These are phyloP conservation scores for Amanita subjunquillea DNA, from an alignment of 768 basidiomycete species.

Conservation along the genomic window DNA sequence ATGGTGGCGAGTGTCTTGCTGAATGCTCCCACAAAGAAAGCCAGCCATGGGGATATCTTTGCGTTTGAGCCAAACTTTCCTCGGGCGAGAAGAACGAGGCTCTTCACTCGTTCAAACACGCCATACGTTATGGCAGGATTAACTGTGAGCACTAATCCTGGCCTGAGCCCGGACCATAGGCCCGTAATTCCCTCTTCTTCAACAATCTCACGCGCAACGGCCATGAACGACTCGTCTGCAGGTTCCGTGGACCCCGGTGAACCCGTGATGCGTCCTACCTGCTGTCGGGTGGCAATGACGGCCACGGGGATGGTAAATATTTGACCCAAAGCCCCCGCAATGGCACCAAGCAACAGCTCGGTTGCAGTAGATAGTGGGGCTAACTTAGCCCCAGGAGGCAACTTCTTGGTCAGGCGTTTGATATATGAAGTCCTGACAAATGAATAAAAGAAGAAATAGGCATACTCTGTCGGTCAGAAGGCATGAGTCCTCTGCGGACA, in stretches of 20 bases:
- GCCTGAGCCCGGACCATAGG: conserved; percentile 89
- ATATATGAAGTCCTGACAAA: conserved; percentile 79
- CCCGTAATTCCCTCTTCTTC: conserved; percentile 81
- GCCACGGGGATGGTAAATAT: conserved; percentile 98
- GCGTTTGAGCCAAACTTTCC: conserved; percentile 28
- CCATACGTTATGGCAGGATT: conserved; percentile 99
- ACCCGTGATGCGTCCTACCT: conserved; percentile 48
- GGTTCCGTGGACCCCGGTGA: conserved; percentile 10
- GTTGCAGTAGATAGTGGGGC: conserved; percentile 61
- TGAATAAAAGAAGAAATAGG: conserved; percentile 99
- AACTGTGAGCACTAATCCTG: conserved; percentile 88
- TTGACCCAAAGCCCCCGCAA: conserved; percentile 91
- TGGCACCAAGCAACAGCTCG: conserved; percentile 82
- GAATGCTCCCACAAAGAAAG: conserved; percentile 82
- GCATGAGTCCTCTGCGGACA: conserved; percentile 4
- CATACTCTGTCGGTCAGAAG: conserved; percentile 60
- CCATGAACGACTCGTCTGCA: conserved; percentile 63
- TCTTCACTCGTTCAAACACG: conserved; percentile 85
- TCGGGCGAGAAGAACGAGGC: conserved; percentile 48
- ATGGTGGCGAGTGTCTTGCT: conserved; percentile 95
- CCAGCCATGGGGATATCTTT: conserved; percentile 68
- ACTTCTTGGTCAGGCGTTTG: conserved; percentile 50
- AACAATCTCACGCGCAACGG: conserved; percentile 78
- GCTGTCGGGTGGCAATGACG: conserved; percentile 96
- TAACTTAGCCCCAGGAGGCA: conserved; percentile 49